Conservation (phyloP, 768 basidiomycete genomes). For the Dentipellis fragilis region DNA sequence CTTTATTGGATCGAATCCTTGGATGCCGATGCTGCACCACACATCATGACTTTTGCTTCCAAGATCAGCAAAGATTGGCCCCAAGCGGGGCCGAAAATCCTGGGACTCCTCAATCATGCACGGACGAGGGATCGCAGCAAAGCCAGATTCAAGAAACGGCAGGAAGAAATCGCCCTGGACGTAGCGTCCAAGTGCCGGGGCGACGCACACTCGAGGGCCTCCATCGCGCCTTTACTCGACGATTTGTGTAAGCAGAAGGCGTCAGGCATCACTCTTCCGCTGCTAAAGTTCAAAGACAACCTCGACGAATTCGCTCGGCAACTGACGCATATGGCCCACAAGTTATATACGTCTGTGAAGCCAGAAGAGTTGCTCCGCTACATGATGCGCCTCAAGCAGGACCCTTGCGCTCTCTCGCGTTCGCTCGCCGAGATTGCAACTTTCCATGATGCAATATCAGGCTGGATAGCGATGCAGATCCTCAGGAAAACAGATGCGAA, state of each 20-base stretch:
- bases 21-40: conserved; percentile 31
- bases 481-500: not conserved
- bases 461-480: conserved; percentile 9
- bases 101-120: not conserved
- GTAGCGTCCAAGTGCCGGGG: not conserved
- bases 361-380: conserved; percentile 25
- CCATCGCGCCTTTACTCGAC: conserved; percentile 19
- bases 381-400: not conserved
- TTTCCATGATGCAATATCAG: not conserved
- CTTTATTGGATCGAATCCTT: conserved; percentile 17
- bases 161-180: not conserved
- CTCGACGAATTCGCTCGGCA: conserved; percentile 35
- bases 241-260: conserved; percentile 17
- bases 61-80: not conserved
- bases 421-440: not conserved
- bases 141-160: not conserved
- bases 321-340: conserved; percentile 37
- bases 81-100: not conserved
- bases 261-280: conserved; percentile 18
- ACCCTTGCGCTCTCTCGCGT: not conserved
- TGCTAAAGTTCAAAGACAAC: conserved; percentile 27
- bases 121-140: not conserved
- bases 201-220: not conserved
- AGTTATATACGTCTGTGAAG: conserved; percentile 28
- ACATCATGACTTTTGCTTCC: conserved; percentile 18